Evolutionary conservation across 306 rosid species (phyloP), one percentile per base, ranked within the genome.

Genomic region (Phaseolus lunatus): DNA sequence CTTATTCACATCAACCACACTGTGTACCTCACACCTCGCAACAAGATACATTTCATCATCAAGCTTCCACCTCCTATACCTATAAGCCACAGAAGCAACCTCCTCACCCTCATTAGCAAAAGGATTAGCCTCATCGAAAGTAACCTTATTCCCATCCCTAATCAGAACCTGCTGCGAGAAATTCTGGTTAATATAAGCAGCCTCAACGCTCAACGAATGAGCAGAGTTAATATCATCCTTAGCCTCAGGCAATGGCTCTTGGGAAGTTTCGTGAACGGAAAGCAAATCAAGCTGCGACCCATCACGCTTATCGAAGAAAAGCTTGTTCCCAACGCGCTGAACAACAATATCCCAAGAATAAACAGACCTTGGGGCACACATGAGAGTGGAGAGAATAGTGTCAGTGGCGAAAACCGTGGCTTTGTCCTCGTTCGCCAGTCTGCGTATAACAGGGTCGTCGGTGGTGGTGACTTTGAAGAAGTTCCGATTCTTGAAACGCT

Each of bases 191-290:
- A 94, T 92, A 53, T 84, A 90, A 50, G 97, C 95, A 2, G 97
- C 98, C 86, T 94, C 98, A 3, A 90, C 90, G 3, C 96, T 85
- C 39, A 94, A 39, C 0, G 96, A 90, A 62, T 89, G 86, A 1
- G 97, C 96, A 0, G 98, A 94, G 72, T 92, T 94, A 61, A 92
- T 94, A 86, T 94, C 98, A 52, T 92, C 98, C 86, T 94, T 92
- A 2, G 93, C 90, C 77, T 95, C 98, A 0, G 98, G 98, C 67
- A 95, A 35, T 0, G 97, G 98, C 85, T 95, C 97, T 86, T 92
- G 98, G 0, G 98, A 92, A 3, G 98, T 95, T 83, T 95, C 97
- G 2, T 95, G 97, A 41, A 95, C 98, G 3, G 97, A 80, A 31
- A 90, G 95, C 79, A 95, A 86, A 84, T 95, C 97, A 5, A 95